phyloP scores from a whole-genome alignment of 2,329 filamentous ascomycete species.

The Davidsoniella eucalypti region DNA sequence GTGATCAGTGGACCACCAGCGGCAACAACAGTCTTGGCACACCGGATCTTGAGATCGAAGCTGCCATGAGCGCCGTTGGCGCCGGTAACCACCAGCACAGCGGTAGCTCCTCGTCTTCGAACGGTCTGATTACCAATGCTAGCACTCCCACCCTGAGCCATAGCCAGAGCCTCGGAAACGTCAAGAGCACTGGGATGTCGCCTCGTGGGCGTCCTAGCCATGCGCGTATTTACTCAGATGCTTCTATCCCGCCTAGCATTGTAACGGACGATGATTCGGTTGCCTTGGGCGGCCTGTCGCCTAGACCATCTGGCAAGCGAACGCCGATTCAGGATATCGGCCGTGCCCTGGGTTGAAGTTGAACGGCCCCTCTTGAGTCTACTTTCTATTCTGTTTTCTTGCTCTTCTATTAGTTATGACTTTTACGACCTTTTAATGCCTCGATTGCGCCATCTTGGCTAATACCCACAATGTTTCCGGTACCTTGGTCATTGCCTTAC shows the following conservation, averaged over 20 bases:
- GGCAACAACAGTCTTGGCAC: conserved; percentile 17
- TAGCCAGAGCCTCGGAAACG: conserved; percentile 8
- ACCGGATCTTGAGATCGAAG: background rate
- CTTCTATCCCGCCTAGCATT: conserved; percentile 26
- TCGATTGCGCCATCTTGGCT: background rate
- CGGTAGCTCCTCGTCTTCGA: too few species aligned
- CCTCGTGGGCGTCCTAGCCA: conserved; percentile 16
- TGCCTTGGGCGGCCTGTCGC: conserved; percentile 29
- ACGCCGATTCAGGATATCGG: conserved; percentile 31
- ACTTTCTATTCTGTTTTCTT: conserved; percentile 5
- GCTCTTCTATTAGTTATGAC: conserved; percentile 1
- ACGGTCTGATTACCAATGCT: background rate
- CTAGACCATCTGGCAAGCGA: conserved; percentile 24
- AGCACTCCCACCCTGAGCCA: conserved; percentile 4
- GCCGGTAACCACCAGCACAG: too few species aligned
- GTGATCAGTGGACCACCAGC: conserved; percentile 25
- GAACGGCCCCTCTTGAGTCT: conserved; percentile 16
- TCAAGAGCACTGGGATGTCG: conserved; percentile 2
- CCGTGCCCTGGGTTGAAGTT: conserved; percentile 39
- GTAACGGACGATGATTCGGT: conserved; percentile 30
- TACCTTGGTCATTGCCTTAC: background rate
- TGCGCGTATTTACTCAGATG: conserved; percentile 28
- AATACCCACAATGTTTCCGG: background rate
- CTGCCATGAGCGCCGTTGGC: background rate
- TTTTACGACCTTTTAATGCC: background rate